These are phyloP conservation scores for Ophiosphaerella korrae DNA, from an alignment of 2,329 filamentous ascomycete species.

Conservation along the genomic window DNA sequence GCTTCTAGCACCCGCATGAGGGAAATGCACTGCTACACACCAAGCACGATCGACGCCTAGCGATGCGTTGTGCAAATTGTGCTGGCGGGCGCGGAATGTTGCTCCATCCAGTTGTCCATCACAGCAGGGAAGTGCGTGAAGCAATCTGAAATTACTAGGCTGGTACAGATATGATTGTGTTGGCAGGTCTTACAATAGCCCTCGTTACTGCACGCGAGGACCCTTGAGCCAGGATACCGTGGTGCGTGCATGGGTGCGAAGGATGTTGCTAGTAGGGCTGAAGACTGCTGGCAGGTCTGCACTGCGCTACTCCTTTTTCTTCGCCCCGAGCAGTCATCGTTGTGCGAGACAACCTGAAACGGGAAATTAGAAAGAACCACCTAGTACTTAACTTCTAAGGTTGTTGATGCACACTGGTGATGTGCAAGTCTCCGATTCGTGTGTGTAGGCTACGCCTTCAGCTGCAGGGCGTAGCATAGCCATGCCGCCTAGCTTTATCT, in stretches of 20 bases:
- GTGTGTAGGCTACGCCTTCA: conserved; percentile 6
- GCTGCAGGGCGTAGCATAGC: conserved; percentile 16
- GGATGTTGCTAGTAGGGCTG: not conserved
- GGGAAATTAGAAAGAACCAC: conserved; percentile 1
- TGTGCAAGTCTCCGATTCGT: conserved; percentile 9
- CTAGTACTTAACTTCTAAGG: conserved; percentile 1
- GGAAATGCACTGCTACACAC: conserved; percentile 2
- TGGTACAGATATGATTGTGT: not conserved
- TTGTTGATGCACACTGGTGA: not conserved
- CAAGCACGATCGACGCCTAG: conserved; percentile 6
- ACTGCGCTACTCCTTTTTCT: not conserved
- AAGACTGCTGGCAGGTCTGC: not conserved
- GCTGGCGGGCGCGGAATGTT: conserved; percentile 9
- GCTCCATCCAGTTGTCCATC: conserved; percentile 6
- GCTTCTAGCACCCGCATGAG: not conserved
- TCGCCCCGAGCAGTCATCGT: not conserved
- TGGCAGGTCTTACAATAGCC: not conserved
- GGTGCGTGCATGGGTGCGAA: not conserved
- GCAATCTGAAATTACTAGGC: conserved; percentile 9
- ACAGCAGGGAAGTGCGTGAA: conserved; percentile 9
- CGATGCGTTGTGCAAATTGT: conserved; percentile 16
- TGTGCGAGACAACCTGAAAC: not conserved
- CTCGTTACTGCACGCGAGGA: not conserved
- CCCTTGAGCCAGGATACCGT: not conserved
- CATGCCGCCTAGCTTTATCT: conserved; percentile 7